A percentile compares a stretch with the other conserved stretches of the same genome.
These are phyloP conservation scores for Aspergillus tanneri DNA, from an alignment of 2,329 filamentous ascomycete genomes.

Conservation along the genomic window DNA sequence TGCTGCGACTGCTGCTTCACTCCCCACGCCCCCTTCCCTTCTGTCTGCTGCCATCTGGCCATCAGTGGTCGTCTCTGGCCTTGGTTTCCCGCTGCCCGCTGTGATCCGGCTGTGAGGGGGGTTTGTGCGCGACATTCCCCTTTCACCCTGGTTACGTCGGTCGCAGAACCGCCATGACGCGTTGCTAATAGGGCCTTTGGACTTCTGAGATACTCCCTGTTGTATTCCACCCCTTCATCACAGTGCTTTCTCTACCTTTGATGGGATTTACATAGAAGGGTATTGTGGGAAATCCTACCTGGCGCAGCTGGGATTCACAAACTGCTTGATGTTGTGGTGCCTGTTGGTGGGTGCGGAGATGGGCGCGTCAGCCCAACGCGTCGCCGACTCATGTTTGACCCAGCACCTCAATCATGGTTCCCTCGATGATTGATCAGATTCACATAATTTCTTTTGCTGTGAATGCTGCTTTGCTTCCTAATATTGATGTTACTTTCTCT, in stretches of 20 bases:
- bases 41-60: slow-evolving; percentile 9
- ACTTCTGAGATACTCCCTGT: background rate
- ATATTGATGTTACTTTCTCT: background rate
- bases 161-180: slow-evolving; percentile 31
- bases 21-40: slow-evolving; percentile 14
- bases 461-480: background rate
- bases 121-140: slow-evolving; percentile 14
- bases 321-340: slow-evolving; percentile 10
- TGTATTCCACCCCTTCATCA: background rate
- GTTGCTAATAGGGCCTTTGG: slow-evolving; percentile 21
- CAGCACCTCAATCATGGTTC: slow-evolving; percentile 6
- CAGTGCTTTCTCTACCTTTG: background rate
- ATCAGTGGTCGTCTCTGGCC: background rate
- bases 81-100: slow-evolving; percentile 7
- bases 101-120: slow-evolving; percentile 11
- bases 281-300: background rate
- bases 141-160: slow-evolving; percentile 23
- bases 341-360: slow-evolving; percentile 17
- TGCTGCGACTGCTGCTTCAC: slow-evolving; percentile 16
- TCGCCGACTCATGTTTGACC: slow-evolving; percentile 22
- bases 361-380: slow-evolving; percentile 34
- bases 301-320: background rate
- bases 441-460: background rate
- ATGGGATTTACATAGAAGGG: slow-evolving; percentile 6
- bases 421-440: background rate